Percentiles rank a stretch among this genome's conserved stretches.
These are phyloP conservation scores for Osmanthus fragrans DNA, from an alignment of 257 asterid genomes.

Conservation along the genomic window DNA sequence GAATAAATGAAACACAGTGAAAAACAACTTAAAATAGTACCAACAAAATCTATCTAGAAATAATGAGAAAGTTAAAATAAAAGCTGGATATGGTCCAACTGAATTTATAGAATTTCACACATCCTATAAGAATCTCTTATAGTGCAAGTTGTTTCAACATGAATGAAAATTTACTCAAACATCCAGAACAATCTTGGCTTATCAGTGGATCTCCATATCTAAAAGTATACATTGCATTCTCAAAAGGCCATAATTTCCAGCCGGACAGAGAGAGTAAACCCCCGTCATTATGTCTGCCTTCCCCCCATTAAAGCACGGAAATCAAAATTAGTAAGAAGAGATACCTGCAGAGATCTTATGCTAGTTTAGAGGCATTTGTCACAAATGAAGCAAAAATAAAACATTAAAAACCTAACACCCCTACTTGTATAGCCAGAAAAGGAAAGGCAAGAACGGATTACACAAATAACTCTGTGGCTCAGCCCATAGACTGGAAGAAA, in stretches of 20 bases:
- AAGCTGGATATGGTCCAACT: background rate
- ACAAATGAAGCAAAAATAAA: too few relatives aligned
- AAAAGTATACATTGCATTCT: background rate
- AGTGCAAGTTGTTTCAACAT: background rate
- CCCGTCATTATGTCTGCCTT: background rate
- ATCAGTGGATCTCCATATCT: constrained; percentile 1
- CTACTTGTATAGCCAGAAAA: background rate
- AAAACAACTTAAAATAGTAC: constrained; percentile 7
- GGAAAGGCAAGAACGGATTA: background rate
- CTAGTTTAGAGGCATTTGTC: background rate
- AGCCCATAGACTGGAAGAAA: background rate
- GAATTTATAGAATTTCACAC: constrained; percentile 3
- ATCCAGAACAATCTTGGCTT: background rate
- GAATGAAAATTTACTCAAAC: background rate
- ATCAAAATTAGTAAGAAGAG: constrained; percentile 1
- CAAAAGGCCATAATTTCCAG: constrained; percentile 9
- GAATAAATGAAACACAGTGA: background rate
- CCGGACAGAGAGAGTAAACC: constrained; percentile 2
- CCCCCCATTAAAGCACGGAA: constrained; percentile 8
- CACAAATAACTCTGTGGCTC: constrained; percentile 2
- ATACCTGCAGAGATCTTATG: constrained; percentile 5
- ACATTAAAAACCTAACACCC: too few relatives aligned
- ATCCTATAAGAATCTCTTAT: constrained; percentile 3
- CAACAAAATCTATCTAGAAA: constrained; percentile 12
- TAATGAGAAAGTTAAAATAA: constrained; percentile 13